Conservation (phyloP, 208 protist genomes). For the Wallacemonas sp. region DNA sequence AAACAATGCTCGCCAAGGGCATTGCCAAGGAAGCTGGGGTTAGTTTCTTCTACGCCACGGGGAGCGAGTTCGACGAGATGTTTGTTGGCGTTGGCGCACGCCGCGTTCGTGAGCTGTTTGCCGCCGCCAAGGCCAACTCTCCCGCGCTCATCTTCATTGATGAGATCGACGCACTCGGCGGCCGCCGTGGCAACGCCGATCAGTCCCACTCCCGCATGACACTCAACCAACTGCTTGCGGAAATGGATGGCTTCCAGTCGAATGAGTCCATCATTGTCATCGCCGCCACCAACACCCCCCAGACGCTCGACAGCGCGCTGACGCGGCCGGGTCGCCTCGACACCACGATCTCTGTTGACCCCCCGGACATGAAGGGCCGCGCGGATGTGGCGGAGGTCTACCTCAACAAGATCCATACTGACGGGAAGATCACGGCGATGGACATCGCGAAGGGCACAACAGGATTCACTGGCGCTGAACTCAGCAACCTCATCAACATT, state of each 20-base stretch:
- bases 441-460: constrained; percentile 86
- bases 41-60: constrained; percentile 95
- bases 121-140: constrained; percentile 89
- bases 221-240: constrained; percentile 96
- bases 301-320: constrained; percentile 94
- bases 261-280: constrained; percentile 95
- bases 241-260: constrained; percentile 97
- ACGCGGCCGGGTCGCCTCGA: constrained; percentile 91
- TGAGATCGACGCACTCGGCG: constrained; percentile 97
- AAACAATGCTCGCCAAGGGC: constrained; percentile 93
- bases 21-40: constrained; percentile 95
- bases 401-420: constrained; percentile 79
- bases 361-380: constrained; percentile 91
- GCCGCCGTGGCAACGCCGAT: constrained; percentile 66
- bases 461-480: constrained; percentile 92
- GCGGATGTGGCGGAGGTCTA: constrained; percentile 88
- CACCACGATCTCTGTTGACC: constrained; percentile 86
- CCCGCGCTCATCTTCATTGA: constrained; percentile 99
- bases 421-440: constrained; percentile 68
- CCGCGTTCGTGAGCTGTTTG: constrained; percentile 95
- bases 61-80: constrained; percentile 97
- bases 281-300: constrained; percentile 98
- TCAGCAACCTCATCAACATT: constrained; percentile 94
- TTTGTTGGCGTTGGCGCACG: constrained; percentile 97
- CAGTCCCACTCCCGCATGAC: constrained; percentile 90